phyloP scores from a whole-genome alignment of 345 rosid genomes.

The Ailanthus altissimus region DNA sequence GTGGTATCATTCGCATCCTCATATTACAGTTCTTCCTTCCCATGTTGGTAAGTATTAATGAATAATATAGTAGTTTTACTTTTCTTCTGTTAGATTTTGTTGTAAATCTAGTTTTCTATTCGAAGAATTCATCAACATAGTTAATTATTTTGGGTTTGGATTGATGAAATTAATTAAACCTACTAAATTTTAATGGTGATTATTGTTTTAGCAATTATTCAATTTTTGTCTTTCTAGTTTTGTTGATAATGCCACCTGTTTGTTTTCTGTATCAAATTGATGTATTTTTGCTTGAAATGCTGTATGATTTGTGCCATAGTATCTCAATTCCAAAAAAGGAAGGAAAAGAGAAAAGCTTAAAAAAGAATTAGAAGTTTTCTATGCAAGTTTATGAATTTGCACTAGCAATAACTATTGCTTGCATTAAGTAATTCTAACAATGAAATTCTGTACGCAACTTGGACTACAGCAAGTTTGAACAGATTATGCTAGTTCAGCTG shows the following conservation, averaged over 20 bases:
- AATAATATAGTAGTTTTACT: background rate
- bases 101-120: background rate
- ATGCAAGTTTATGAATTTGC: background rate
- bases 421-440: background rate
- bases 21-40: conserved; percentile 96
- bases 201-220: too few species aligned
- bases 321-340: background rate
- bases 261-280: background rate
- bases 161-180: background rate
- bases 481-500: background rate
- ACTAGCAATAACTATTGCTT: background rate
- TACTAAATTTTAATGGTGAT: background rate
- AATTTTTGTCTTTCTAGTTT: too few species aligned
- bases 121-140: background rate
- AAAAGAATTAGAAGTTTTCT: background rate
- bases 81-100: background rate
- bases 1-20: conserved; percentile 99
- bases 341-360: conserved; percentile 3
- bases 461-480: background rate
- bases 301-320: background rate
- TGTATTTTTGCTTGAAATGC: background rate
- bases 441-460: background rate
- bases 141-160: background rate
- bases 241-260: background rate
- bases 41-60: conserved; percentile 72